Conservation (phyloP, 2,329 filamentous ascomycete species). For the Sclerotinia nivalis region DNA sequence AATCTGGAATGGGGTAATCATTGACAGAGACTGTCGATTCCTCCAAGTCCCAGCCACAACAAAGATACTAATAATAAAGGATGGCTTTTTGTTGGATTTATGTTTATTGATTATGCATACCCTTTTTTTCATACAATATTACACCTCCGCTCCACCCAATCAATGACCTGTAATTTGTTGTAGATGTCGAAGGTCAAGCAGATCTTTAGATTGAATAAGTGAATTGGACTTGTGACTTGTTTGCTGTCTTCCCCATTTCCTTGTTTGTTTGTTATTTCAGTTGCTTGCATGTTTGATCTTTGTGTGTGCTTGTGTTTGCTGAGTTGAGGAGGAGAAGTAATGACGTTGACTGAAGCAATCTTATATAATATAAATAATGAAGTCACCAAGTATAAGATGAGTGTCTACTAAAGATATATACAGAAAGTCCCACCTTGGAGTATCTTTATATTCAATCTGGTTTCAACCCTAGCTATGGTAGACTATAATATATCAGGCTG, state of each 20-base stretch:
- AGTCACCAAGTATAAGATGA: neutral
- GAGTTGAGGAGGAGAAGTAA: neutral
- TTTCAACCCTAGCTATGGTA: neutral
- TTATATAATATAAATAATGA: neutral
- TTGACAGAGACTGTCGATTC: conserved; percentile 76
- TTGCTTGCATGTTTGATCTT: neutral
- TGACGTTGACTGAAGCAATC: neutral
- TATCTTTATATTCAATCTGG: neutral
- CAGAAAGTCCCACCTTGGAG: neutral
- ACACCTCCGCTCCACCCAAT: too few species aligned
- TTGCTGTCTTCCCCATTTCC: neutral
- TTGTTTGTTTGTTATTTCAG: neutral
- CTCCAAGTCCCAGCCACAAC: conserved; percentile 72
- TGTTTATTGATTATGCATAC: neutral
- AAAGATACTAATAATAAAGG: too few species aligned
- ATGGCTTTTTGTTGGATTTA: neutral
- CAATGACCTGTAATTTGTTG: too few species aligned
- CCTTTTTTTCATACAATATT: neutral
- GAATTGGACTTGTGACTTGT: too few species aligned
- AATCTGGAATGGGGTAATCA: conserved; percentile 71
- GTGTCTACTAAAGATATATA: neutral
- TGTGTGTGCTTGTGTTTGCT: neutral
- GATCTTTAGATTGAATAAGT: neutral
- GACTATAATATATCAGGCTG: neutral
- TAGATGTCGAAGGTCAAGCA: too few species aligned